These are phyloP conservation scores for Rhodotorula sphaerocarpa DNA, from an alignment of 768 basidiomycete species.

Conservation along the genomic window DNA sequence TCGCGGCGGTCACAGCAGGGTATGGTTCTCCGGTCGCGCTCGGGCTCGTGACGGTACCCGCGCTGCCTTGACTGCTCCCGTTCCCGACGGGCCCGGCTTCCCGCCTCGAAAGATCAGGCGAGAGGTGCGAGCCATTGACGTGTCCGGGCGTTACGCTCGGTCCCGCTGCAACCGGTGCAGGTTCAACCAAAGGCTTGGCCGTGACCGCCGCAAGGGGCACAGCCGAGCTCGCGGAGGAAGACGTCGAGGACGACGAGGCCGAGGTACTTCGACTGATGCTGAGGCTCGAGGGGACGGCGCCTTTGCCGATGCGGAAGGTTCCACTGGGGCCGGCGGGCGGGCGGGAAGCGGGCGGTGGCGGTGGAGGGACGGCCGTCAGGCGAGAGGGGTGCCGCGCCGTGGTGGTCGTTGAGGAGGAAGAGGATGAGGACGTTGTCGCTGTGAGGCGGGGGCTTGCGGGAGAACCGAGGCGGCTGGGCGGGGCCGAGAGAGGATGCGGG, in stretches of 20 bases:
- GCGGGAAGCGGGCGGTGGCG: neutral
- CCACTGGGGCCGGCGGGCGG: neutral
- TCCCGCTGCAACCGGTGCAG: too few species aligned
- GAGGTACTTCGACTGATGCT: slow-evolving; percentile 7
- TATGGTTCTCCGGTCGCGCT: too few species aligned
- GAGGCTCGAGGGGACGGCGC: slow-evolving; percentile 5
- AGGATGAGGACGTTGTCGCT: neutral
- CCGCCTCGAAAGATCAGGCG: too few species aligned
- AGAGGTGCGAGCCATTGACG: too few species aligned
- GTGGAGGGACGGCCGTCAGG: slow-evolving; percentile 12
- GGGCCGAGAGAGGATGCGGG: slow-evolving; percentile 5
- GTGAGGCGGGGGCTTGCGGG: slow-evolving; percentile 7
- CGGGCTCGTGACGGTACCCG: slow-evolving; percentile 18
- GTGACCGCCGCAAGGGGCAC: neutral
- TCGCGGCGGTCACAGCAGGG: too few species aligned
- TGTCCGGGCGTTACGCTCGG: too few species aligned
- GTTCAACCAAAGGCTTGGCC: too few species aligned
- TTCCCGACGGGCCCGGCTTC: too few species aligned
- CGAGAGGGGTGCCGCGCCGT: slow-evolving; percentile 6
- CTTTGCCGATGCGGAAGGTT: slow-evolving; percentile 32
- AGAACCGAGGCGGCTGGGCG: slow-evolving; percentile 1
- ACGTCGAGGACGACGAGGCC: slow-evolving; percentile 5
- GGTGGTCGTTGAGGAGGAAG: slow-evolving; percentile 9
- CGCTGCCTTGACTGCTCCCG: too few species aligned
- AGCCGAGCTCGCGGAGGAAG: neutral